Conservation (phyloP, 768 basidiomycete genomes). For the Lactifluus hygrophoroides region DNA sequence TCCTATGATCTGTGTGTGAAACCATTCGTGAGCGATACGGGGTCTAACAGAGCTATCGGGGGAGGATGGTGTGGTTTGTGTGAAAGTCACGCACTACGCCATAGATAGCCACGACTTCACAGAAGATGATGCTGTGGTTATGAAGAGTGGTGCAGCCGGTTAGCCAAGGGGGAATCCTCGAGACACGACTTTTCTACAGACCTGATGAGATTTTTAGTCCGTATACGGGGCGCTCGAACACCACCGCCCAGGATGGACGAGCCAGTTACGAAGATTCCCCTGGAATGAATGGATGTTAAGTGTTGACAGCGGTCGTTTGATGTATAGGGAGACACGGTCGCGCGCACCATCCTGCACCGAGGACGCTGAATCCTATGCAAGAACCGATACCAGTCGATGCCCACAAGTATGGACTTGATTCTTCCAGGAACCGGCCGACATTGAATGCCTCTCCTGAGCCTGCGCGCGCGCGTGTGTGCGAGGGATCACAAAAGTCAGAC, state of each 20-base stretch:
- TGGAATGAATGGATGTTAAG: slow-evolving; percentile 26
- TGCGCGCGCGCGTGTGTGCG: slow-evolving; percentile 28
- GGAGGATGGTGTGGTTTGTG: too few relatives aligned
- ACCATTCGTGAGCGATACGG: not conserved
- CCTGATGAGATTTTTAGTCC: slow-evolving; percentile 98
- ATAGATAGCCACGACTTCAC: slow-evolving; percentile 98
- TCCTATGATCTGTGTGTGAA: slow-evolving; percentile 73
- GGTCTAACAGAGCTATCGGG: not conserved
- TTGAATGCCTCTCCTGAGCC: slow-evolving; percentile 91
- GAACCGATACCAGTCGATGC: slow-evolving; percentile 84
- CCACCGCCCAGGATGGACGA: slow-evolving; percentile 96
- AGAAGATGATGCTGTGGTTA: slow-evolving; percentile 83
- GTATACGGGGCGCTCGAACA: slow-evolving; percentile 85
- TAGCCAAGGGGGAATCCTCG: not conserved
- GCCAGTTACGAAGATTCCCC: slow-evolving; percentile 98
- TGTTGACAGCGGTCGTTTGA: not conserved
- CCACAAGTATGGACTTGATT: slow-evolving; percentile 91
- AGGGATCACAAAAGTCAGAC: too few relatives aligned
- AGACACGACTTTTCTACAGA: slow-evolving; percentile 27
- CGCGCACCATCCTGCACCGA: slow-evolving; percentile 91
- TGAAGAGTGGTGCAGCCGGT: too few relatives aligned
- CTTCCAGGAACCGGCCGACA: slow-evolving; percentile 87
- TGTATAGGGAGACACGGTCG: not conserved
- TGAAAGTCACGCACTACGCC: slow-evolving; percentile 58
- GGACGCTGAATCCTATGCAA: slow-evolving; percentile 87